Evolutionary conservation across 768 basidiomycete species (phyloP).

Genomic region (Psilocybe cyanescens): DNA sequence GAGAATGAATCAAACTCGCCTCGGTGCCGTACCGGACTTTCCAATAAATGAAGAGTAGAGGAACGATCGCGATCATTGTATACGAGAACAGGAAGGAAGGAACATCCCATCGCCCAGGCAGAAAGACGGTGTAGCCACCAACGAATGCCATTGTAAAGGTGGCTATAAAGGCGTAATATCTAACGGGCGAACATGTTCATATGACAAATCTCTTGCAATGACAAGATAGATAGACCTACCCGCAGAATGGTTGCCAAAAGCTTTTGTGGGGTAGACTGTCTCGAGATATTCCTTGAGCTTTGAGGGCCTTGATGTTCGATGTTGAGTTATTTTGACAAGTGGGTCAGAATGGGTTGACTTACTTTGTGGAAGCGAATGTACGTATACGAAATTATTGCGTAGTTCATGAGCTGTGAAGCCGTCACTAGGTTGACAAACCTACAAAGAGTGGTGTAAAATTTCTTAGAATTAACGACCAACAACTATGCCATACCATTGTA

Average conservation of each 20-base stretch:
- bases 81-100: constrained; percentile 56
- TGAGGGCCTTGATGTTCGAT: constrained; percentile 37
- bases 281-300: constrained; percentile 47
- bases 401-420: constrained; percentile 52
- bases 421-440: constrained; percentile 56
- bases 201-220: background rate
- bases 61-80: constrained; percentile 45
- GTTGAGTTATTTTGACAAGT: background rate
- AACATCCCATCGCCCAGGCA: constrained; percentile 51
- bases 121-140: constrained; percentile 53
- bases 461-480: background rate
- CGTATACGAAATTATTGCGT: constrained; percentile 49
- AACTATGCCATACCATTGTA: constrained; percentile 42
- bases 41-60: constrained; percentile 48
- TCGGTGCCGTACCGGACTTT: constrained; percentile 44
- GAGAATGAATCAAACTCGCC: constrained; percentile 27
- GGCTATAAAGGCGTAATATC: constrained; percentile 49
- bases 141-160: constrained; percentile 52
- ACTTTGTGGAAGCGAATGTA: constrained; percentile 53
- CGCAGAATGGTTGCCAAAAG: constrained; percentile 57
- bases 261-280: constrained; percentile 47
- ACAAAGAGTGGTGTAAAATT: background rate
- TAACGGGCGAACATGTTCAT: constrained; percentile 14
- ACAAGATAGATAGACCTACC: constrained; percentile 27
- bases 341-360: constrained; percentile 12